Evolutionary conservation across 2,329 filamentous ascomycete species (phyloP).

Genomic region (Tolypocladium inflatum): DNA sequence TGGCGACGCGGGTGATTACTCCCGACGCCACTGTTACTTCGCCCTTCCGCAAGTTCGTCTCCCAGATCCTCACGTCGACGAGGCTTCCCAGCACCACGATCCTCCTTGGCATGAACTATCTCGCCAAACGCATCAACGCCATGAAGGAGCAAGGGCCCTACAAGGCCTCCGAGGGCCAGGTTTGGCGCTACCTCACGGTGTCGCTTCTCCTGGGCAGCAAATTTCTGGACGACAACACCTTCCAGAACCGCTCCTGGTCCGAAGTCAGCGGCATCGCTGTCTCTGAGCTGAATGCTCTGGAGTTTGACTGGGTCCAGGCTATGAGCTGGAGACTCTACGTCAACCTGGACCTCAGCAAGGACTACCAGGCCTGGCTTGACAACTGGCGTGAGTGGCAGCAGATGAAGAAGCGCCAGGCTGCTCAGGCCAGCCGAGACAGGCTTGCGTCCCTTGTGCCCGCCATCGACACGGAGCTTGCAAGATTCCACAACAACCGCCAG

Average conservation of each 20-base stretch:
- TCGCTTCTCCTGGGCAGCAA: slow-evolving; percentile 84
- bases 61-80: slow-evolving; percentile 82
- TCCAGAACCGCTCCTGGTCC: slow-evolving; percentile 94
- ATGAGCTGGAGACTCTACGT: slow-evolving; percentile 83
- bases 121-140: slow-evolving; percentile 73
- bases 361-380: slow-evolving; percentile 52
- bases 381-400: slow-evolving; percentile 51
- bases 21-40: slow-evolving; percentile 47
- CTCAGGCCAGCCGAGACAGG: slow-evolving; percentile 38
- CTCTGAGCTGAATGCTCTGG: slow-evolving; percentile 72
- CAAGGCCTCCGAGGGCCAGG: slow-evolving; percentile 55
- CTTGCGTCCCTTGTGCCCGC: slow-evolving; percentile 37
- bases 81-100: slow-evolving; percentile 86
- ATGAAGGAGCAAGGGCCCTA: slow-evolving; percentile 49
- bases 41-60: slow-evolving; percentile 85
- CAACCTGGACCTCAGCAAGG: slow-evolving; percentile 69
- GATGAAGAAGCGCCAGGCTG: slow-evolving; percentile 43
- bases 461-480: slow-evolving; percentile 32
- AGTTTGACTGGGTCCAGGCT: slow-evolving; percentile 77
- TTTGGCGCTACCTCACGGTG: slow-evolving; percentile 82
- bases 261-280: slow-evolving; percentile 89
- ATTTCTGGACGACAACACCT: slow-evolving; percentile 93
- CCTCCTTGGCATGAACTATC: slow-evolving; percentile 79
- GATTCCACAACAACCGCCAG: slow-evolving; percentile 27
- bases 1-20: slow-evolving; percentile 55